Evolutionary conservation across 2,329 filamentous ascomycete genomes (phyloP), one percentile per base, ranked within the genome.

Genomic region (Colletotrichum spinosum): DNA sequence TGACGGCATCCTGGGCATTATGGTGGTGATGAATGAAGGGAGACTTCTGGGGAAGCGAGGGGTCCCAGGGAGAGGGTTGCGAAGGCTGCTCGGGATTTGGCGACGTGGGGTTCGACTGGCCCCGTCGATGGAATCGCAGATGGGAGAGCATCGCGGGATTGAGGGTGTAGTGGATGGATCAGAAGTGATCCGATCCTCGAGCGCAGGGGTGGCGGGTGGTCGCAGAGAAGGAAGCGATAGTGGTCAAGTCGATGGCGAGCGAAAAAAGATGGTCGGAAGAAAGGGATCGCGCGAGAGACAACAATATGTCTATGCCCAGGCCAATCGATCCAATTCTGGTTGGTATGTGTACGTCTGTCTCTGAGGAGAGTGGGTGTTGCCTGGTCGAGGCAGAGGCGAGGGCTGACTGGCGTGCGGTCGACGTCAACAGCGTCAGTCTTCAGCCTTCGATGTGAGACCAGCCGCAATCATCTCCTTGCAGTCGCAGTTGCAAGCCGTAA

Each of bases 71-170:
- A 8, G 76, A 67, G 33, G 76, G 57, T 46, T 81, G 78, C 75
- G 81, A 82, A 44, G 79, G 72, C 61, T 81, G 82, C 61, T 87
- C 84, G 57, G 81, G 79, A 34, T 80, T 73, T 6, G 86, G 85
- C 39, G 86, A 87, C 33, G 82, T 79, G 67, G 86, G 85, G 76
- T 83, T 86, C 60, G 85, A 87, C 69, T 81, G 81, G 52, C 80
- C 84, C 71, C 85, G 83, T 70, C 86, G 83, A 71, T 88, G 86
- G 76, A 88, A 87, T 71, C 85, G 84, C 52, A 88, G 79, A 75
- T 84, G 81, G 69, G 83, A 84, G 57, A 85, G 78, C 83, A 86
- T 85, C 49, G 64, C 42, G 35, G 58, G 33, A 25, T 25, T 17
- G 17, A 9, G 5, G 25, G 37, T 50, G 45, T 55, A 45, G 62